Evolutionary conservation across 441 rosid genomes (phyloP).

Genomic region (Pelargonium cotyledonis): DNA sequence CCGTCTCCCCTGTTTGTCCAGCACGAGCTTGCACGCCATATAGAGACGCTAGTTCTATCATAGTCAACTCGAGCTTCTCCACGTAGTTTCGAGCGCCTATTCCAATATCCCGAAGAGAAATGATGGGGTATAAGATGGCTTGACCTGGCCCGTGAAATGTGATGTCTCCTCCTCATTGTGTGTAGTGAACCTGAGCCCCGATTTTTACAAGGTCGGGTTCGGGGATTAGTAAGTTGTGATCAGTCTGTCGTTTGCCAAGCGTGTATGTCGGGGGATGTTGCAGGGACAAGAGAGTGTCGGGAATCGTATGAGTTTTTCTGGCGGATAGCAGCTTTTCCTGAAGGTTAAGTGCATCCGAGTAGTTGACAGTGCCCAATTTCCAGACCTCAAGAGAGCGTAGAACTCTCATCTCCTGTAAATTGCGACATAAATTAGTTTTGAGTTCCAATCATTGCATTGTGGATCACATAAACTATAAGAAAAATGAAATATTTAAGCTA

Average conservation of each 20-base stretch:
- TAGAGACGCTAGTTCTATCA: slow-evolving; percentile 65
- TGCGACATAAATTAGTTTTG: too few relatives aligned
- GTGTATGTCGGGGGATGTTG: slow-evolving; percentile 89
- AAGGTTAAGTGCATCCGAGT: slow-evolving; percentile 69
- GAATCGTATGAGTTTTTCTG: slow-evolving; percentile 50
- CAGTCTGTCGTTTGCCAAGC: slow-evolving; percentile 69
- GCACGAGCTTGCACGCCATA: slow-evolving; percentile 64
- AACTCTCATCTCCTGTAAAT: slow-evolving; percentile 53
- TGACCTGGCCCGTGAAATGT: slow-evolving; percentile 90
- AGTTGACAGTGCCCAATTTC: slow-evolving; percentile 69
- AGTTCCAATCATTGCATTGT: too few relatives aligned
- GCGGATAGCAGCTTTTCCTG: slow-evolving; percentile 56
- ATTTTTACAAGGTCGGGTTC: slow-evolving; percentile 48
- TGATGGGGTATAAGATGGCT: slow-evolving; percentile 70
- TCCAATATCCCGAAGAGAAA: slow-evolving; percentile 63
- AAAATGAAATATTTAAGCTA: too few relatives aligned
- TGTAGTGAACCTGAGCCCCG: slow-evolving; percentile 80
- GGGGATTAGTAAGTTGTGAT: slow-evolving; percentile 62
- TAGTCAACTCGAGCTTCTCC: slow-evolving; percentile 65
- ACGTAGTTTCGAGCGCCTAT: slow-evolving; percentile 77
- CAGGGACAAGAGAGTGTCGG: slow-evolving; percentile 62
- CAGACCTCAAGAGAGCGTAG: slow-evolving; percentile 55
- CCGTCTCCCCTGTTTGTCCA: slow-evolving; percentile 67
- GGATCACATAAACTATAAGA: too few relatives aligned
- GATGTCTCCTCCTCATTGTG: slow-evolving; percentile 90